Evolutionary conservation across 1,284 basidiomycete genomes (phyloP).

Genomic region (Moniliophthora roreri): DNA sequence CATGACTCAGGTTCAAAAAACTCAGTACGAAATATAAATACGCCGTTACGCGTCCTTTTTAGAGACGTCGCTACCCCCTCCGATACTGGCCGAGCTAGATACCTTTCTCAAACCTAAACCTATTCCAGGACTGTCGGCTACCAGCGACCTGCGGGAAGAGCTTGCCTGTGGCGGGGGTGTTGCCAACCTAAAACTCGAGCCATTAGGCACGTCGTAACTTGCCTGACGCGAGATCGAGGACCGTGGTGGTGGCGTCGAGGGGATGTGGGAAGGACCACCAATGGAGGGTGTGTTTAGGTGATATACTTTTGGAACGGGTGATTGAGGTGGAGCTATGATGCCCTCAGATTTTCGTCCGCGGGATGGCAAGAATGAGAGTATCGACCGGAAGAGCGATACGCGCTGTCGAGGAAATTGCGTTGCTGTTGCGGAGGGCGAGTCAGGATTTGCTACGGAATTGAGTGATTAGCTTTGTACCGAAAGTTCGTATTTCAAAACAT

Average conservation of each 20-base stretch:
- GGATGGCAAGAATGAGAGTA: slow-evolving; percentile 38
- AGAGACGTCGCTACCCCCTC: neutral
- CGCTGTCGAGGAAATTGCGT: slow-evolving; percentile 31
- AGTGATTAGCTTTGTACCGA: neutral
- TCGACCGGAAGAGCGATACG: slow-evolving; percentile 64
- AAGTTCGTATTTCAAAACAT: slow-evolving; percentile 12
- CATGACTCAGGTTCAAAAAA: too few relatives aligned
- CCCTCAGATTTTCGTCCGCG: slow-evolving; percentile 46
- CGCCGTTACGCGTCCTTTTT: neutral
- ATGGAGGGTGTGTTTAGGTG: neutral
- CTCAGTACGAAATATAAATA: neutral
- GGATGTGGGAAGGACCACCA: neutral
- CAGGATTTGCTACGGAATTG: slow-evolving; percentile 32
- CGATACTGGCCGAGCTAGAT: neutral
- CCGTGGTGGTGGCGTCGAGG: slow-evolving; percentile 5
- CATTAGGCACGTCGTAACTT: neutral
- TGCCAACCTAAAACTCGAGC: neutral
- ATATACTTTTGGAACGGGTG: slow-evolving; percentile 28
- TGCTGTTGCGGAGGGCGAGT: slow-evolving; percentile 31
- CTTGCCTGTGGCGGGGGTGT: neutral
- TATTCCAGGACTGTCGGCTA: neutral
- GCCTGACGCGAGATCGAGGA: slow-evolving; percentile 7
- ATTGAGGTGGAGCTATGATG: slow-evolving; percentile 55
- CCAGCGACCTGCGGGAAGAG: neutral
- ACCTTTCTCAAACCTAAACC: neutral